Conservation (phyloP, 495 filamentous ascomycete species). For the Elaphomyces granulatus region DNA sequence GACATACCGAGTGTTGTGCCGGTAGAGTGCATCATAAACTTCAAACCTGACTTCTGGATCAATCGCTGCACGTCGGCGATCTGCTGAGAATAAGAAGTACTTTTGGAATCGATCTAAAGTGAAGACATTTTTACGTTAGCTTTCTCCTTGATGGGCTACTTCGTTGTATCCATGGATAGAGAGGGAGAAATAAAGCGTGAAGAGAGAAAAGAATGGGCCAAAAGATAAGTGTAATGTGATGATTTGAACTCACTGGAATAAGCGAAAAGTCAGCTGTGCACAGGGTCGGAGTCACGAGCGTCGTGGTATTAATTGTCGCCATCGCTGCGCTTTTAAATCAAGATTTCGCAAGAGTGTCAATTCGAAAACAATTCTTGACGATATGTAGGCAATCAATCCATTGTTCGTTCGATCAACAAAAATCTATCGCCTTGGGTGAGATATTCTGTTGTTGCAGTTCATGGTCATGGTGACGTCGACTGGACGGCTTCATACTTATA, state of each 20-base stretch:
- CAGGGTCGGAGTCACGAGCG: constrained; percentile 36
- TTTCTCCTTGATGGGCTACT: too few relatives aligned
- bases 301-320: constrained; percentile 6
- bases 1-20: constrained; percentile 73
- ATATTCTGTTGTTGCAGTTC: too few relatives aligned
- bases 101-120: constrained; percentile 51
- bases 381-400: too few relatives aligned
- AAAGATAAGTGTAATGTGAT: too few relatives aligned
- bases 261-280: constrained; percentile 65
- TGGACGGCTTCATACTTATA: too few relatives aligned
- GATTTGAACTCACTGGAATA: constrained; percentile 47
- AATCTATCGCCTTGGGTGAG: too few relatives aligned
- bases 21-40: constrained; percentile 66
- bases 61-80: constrained; percentile 69
- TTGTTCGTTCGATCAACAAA: too few relatives aligned
- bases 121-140: not conserved
- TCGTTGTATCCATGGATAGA: not conserved
- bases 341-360: too few relatives aligned
- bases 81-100: constrained; percentile 59
- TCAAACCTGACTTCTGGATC: constrained; percentile 52
- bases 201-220: too few relatives aligned
- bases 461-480: too few relatives aligned
- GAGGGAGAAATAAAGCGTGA: not conserved
- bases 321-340: too few relatives aligned
- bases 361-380: too few relatives aligned